Evolutionary conservation across 345 rosid genomes (phyloP).

Genomic region (Pugionium cornutum): DNA sequence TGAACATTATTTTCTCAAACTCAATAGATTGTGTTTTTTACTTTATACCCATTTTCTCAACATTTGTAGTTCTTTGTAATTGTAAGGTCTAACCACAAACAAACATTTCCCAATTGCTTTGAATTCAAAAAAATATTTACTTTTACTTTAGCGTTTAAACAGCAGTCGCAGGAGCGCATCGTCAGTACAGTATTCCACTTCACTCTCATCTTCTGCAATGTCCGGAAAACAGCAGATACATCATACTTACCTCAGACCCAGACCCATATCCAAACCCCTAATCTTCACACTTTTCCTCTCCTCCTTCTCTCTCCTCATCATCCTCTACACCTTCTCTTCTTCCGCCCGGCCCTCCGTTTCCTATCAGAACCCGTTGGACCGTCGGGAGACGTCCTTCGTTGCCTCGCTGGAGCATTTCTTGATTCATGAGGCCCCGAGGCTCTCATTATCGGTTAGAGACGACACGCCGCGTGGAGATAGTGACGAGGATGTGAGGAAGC

Average conservation of each 20-base stretch:
- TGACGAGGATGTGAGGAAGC: conserved; percentile 42
- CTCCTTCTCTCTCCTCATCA: conserved; percentile 37
- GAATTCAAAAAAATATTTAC: neutral
- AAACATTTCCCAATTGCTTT: neutral
- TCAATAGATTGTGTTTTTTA: neutral
- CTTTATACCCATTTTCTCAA: neutral
- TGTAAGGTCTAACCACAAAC: neutral
- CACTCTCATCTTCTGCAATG: conserved; percentile 36
- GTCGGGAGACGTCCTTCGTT: conserved; percentile 68
- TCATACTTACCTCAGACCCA: conserved; percentile 37
- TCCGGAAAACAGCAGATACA: conserved; percentile 40
- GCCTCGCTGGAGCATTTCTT: conserved; percentile 69
- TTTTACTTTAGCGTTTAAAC: conserved; percentile 10
- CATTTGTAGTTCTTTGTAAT: neutral
- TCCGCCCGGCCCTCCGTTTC: conserved; percentile 25
- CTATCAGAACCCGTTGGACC: neutral
- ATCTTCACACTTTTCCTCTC: conserved; percentile 37
- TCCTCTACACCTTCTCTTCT: conserved; percentile 37
- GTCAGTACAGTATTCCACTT: neutral
- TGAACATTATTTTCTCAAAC: neutral
- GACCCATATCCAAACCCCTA: conserved; percentile 44
- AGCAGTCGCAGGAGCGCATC: neutral
- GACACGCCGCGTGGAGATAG: conserved; percentile 42
- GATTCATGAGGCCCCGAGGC: conserved; percentile 32
- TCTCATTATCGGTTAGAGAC: conserved; percentile 39